Base-by-base conservation (phyloP, 2,329 filamentous ascomycete genomes). In the Monilinia polystroma region DNA sequence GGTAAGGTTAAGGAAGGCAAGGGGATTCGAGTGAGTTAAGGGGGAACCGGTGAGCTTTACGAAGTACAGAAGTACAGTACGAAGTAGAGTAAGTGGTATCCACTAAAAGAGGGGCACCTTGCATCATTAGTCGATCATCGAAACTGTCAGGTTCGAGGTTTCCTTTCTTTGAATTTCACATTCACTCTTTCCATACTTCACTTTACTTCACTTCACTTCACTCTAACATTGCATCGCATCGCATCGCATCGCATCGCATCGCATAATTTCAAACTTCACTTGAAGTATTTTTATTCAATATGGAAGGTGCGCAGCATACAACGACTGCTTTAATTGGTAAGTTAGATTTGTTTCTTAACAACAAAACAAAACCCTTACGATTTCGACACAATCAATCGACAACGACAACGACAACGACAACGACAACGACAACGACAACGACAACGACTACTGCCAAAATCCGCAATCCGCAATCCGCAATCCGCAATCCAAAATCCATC, bases 241-340 rank as follows among this genome's bases (percentile, higher is more conserved):
- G 26, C 45, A 47, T 47, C 26, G 23, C 60, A 49, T 66, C 35
- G 16, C 23, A 38, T 59, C 29, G 5, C 43, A 4, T 32, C 32
- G n/a, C 45, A 58, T 65, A 38, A 29, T 49, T 52, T 29, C 43
- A 67, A 56, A 56, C 41, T 38, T 45, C 51, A 58, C 32, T 51
- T 67, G 1, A 26, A 43, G 60, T 55, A 64, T 67, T 59, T 58
- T 67, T 63, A 52, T 54, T 54, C 57, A 59, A 23, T 53, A 76
- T 76, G 74, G 74, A 76, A 66, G 68, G 70, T 18, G 59, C 64
- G 4, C 70, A 75, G 60, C 72, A 67, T 26, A 75, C 73, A 12
- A 73, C 73, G 7, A 70, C 38, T 47, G 69, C 68, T 67, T 66
- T 76, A 53, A 68, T 73, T 65, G 74, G 74, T 76, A 74, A 70